Evolutionary conservation across 2,329 filamentous ascomycete species (phyloP).

Genomic region (Epichloe sylvatica): DNA sequence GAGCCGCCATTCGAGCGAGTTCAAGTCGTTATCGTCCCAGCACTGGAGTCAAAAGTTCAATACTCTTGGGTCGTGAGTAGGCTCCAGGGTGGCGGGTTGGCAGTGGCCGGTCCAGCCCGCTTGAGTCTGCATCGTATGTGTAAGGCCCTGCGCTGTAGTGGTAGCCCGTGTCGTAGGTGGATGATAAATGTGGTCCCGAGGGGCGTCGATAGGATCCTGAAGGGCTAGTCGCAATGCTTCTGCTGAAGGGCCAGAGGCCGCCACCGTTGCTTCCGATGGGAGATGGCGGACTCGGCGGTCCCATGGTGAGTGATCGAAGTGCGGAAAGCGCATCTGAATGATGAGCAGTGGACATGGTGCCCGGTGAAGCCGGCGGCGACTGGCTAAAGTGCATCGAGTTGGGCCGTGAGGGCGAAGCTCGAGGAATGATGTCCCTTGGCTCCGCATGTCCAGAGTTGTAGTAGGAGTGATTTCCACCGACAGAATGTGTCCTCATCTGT

Average conservation of each 20-base stretch:
- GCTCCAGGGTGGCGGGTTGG: constrained; percentile 39
- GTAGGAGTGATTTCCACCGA: constrained; percentile 25
- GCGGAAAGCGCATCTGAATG: constrained; percentile 36
- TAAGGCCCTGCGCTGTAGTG: constrained; percentile 24
- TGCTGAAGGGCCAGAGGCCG: constrained; percentile 40
- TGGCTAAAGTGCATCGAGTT: constrained; percentile 37
- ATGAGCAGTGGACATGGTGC: constrained; percentile 17
- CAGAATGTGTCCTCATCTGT: neutral
- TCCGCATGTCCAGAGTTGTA: constrained; percentile 34
- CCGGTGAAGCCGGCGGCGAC: constrained; percentile 37
- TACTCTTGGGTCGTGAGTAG: constrained; percentile 46
- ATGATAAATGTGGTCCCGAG: constrained; percentile 28
- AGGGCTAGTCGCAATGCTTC: constrained; percentile 37
- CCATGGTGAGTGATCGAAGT: constrained; percentile 39
- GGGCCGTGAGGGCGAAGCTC: constrained; percentile 47
- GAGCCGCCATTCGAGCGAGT: no score
- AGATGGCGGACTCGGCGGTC: constrained; percentile 41
- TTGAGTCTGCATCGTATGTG: constrained; percentile 20
- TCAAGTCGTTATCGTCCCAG: constrained; percentile 28
- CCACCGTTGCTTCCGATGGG: constrained; percentile 29
- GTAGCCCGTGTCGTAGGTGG: constrained; percentile 37
- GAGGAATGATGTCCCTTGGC: constrained; percentile 48
- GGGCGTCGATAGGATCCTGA: constrained; percentile 35
- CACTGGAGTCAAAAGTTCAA: constrained; percentile 49
- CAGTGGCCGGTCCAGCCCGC: constrained; percentile 38